Evolutionary conservation across 345 rosid species (phyloP), one percentile per base, ranked within the genome.

Genomic region (Citrus inodora): DNA sequence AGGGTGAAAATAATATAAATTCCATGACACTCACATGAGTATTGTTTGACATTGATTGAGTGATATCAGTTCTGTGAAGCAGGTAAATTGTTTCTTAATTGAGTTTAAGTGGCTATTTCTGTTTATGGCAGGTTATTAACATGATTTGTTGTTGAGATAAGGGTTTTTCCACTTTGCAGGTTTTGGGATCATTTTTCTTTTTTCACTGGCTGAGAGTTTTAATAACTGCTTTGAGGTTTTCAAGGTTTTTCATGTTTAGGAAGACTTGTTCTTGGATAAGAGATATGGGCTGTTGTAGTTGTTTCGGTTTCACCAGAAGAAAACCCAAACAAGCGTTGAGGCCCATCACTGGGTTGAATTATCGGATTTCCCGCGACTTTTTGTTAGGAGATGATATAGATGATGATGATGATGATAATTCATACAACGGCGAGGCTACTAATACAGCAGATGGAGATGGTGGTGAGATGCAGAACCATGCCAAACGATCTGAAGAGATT

Each of bases 231-330:
- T 46, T 46, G 61, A 78, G 78, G 51, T 75, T 80, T 48, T 48
- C 17, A 24, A 42, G 38, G 81, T 28, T 63, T 83, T 83, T 77
- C 76, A 89, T 92, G 99, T 84, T 90, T 76, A 83, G 80, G 75
- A 87, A 87, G 85, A 85, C 80, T 79, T 82, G 85, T 85, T 87
- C 84, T 46, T 82, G 88, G 87, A 87, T 88, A 64, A 83, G 88
- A 78, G 84, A 86, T 27, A 84, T 96, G 90, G 98, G 98, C 75
- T 96, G 98, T 81, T 96, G 95, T 82, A 89, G 97, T 83, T 96
- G 99, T 84, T 94, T 94, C 70, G 99, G 98, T 55, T 86, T 89
- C 77, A 75, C 79, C 17, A 74, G 80, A 79, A 90, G 84, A 80
- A 90, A 85, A 82, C 87, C 89, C 77, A 82, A 80, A 51, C 79